Evolutionary conservation across 2,329 filamentous ascomycete genomes (phyloP), one percentile per base, ranked within the genome.

Genomic region (Apiospora rasikravindrae): DNA sequence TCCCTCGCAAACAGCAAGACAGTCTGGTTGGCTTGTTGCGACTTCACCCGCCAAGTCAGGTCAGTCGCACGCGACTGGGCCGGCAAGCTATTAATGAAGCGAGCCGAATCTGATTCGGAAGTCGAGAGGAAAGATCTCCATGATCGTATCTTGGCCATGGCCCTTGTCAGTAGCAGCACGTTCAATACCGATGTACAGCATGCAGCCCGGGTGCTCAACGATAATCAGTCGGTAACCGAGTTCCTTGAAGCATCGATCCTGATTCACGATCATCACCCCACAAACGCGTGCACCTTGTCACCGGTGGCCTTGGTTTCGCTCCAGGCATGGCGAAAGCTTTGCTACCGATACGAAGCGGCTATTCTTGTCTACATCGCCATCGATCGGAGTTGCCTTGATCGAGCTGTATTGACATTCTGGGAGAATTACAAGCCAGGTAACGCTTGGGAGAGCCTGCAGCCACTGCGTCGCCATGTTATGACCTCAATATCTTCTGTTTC

Each of bases 1-100:
- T 69, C 70, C 14, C 40, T 71, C 19, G 51, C 49, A 10, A 40
- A 47, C 22, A 73, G 73, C 24, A 73, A 76, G 26, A 64, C 5
- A 40, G 26, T 64, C 26, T 33, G 26, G 37, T 40, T 5, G 57
- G 57, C 57, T 37, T 64, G 57, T 40, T 33, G 26, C n/a, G 26
- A 37, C 19, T 64, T 64, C 11, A 13, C 16, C 26, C 57, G 57
- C 19, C 4, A 64, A 40, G n/a, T 64, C 26, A 64, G 57, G 37
- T 64, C 26, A 22, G 57, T 64, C 37, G 57, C 57, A 33, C 26
- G 57, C 22, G 5, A 64, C 26, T 64, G 57, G 57, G 57, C 37
- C 4, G 57, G 19, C 2, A 64, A 40, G 57, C 57, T 64, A 24
- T 33, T 64, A 37, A n/a, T 7, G 16, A 64, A 64, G 26, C 57